phyloP scores from a whole-genome alignment of 75 land plant species.

The Pinus albicaulis region DNA sequence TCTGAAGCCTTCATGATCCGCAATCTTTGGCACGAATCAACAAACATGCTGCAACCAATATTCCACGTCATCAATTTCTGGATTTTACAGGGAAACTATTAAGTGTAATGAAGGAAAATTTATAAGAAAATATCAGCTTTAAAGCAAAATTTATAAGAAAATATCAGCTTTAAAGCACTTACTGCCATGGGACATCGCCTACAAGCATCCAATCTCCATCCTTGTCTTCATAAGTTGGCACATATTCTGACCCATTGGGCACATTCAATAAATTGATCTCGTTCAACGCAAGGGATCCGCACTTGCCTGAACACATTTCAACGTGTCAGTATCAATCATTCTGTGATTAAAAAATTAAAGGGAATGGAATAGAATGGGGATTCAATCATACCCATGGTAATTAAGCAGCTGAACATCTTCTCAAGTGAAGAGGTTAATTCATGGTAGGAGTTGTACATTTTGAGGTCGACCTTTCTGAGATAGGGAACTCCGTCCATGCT shows the following conservation, averaged over 20 bases:
- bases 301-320: slow-evolving; percentile 19
- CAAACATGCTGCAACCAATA: slow-evolving; percentile 51
- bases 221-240: slow-evolving; percentile 28
- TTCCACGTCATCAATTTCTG: not conserved
- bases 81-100: too few species aligned
- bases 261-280: slow-evolving; percentile 48
- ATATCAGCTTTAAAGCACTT: not conserved
- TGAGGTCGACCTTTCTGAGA: slow-evolving; percentile 71
- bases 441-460: slow-evolving; percentile 60
- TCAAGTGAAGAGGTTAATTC: slow-evolving; percentile 52
- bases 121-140: not conserved
- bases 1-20: slow-evolving; percentile 63
- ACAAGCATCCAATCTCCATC: slow-evolving; percentile 39
- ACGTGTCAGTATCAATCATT: not conserved
- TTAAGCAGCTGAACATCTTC: slow-evolving; percentile 73
- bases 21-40: slow-evolving; percentile 58
- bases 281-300: slow-evolving; percentile 29
- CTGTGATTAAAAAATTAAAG: not conserved
- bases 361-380: not conserved
- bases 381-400: slow-evolving; percentile 48
- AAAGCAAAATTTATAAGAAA: not conserved
- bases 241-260: slow-evolving; percentile 48
- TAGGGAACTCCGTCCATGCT: slow-evolving; percentile 34
- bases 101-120: not conserved
- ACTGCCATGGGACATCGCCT: slow-evolving; percentile 38